Evolutionary conservation across 208 protist species (phyloP).

Genomic region (Histomonas meleagridis): DNA sequence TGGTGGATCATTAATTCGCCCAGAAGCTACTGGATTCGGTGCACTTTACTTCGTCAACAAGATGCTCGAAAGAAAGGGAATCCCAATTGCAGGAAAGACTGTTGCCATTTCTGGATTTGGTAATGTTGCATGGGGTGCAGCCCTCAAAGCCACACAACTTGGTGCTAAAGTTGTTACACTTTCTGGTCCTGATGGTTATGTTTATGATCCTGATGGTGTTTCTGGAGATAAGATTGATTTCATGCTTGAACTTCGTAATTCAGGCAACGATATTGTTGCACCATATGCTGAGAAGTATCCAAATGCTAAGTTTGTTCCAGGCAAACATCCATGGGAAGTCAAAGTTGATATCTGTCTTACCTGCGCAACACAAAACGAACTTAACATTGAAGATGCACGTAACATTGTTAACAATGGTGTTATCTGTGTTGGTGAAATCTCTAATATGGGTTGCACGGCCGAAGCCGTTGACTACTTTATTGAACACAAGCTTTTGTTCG

Average conservation of each 20-base stretch:
- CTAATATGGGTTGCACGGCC: conserved; percentile 72
- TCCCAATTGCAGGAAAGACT: conserved; percentile 61
- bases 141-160: conserved; percentile 65
- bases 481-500: conserved; percentile 60
- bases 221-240: neutral
- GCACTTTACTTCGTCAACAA: conserved; percentile 68
- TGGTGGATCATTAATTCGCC: conserved; percentile 71
- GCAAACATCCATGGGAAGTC: neutral
- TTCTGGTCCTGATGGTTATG: neutral
- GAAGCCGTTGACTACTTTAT: conserved; percentile 64
- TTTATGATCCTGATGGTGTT: neutral
- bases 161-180: conserved; percentile 53
- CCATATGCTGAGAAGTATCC: too few relatives aligned
- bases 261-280: too few relatives aligned
- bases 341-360: conserved; percentile 56
- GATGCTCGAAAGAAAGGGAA: conserved; percentile 56
- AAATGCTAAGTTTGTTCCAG: neutral
- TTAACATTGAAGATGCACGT: conserved; percentile 62
- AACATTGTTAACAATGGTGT: conserved; percentile 62
- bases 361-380: conserved; percentile 81
- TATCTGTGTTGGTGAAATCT: conserved; percentile 66
- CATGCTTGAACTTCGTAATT: neutral
- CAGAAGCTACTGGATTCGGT: conserved; percentile 78
- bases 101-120: conserved; percentile 67
- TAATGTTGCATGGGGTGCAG: conserved; percentile 71